These are phyloP conservation scores for Dictyostelium brefeldianum DNA, from an alignment of 78 protist genomes.

Conservation along the genomic window DNA sequence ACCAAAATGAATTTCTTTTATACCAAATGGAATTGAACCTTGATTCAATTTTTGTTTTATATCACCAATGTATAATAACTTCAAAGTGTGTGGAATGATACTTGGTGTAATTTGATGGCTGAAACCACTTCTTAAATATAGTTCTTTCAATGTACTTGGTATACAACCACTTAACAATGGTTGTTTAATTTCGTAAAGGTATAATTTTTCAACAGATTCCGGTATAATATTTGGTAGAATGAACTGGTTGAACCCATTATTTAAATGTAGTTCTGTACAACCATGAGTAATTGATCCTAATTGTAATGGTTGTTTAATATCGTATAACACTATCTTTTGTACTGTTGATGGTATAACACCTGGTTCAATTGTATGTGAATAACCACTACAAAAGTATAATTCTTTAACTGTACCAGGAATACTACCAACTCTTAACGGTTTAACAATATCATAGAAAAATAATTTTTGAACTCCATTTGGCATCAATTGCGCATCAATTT, in stretches of 20 bases:
- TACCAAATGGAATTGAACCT: slow-evolving; percentile 9
- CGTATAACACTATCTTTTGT: not conserved
- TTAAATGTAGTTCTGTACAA: not conserved
- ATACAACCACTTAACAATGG: not conserved
- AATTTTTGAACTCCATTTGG: slow-evolving; percentile 8
- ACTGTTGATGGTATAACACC: not conserved
- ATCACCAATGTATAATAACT: slow-evolving; percentile 3
- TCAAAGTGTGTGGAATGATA: not conserved
- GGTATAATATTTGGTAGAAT: slow-evolving; percentile 18
- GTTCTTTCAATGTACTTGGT: not conserved
- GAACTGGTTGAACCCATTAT: slow-evolving; percentile 4
- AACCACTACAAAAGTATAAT: not conserved
- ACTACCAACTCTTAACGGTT: not conserved
- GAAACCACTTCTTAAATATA: slow-evolving; percentile 15
- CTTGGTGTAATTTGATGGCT: not conserved
- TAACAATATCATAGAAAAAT: not conserved
- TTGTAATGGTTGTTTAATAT: slow-evolving; percentile 1
- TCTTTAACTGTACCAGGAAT: not conserved
- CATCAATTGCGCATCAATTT: not conserved
- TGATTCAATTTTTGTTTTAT: slow-evolving; percentile 12
- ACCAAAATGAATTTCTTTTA: slow-evolving; percentile 5
- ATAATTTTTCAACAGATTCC: not conserved
- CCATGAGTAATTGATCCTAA: not conserved
- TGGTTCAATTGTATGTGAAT: not conserved
- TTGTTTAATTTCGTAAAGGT: slow-evolving; percentile 14